Percentiles rank a stretch among this genome's conserved stretches.
phyloP scores from a whole-genome alignment of 2,329 filamentous ascomycete genomes.

The Colletotrichum incanum region DNA sequence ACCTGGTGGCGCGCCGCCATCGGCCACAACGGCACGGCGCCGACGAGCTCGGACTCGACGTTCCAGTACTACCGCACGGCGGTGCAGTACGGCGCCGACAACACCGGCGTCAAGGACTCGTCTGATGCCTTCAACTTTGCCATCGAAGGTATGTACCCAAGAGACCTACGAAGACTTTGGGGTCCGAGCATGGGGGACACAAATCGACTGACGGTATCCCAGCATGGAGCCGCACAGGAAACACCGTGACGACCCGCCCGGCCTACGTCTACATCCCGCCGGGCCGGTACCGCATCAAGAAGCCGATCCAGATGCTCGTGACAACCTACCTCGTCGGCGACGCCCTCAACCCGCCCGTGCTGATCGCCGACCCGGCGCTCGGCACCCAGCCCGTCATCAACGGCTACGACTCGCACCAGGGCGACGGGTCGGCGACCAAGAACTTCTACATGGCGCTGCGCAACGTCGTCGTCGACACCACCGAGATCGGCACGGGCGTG shows the following conservation, averaged over 20 bases:
- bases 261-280: conserved; percentile 50
- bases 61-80: conserved; percentile 50
- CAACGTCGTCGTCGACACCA: conserved; percentile 51
- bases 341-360: conserved; percentile 48
- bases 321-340: conserved; percentile 53
- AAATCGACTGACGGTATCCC: background rate
- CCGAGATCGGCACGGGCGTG: conserved; percentile 41
- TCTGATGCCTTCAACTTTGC: conserved; percentile 49
- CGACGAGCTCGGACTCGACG: conserved; percentile 45
- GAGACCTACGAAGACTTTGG: conserved; percentile 20
- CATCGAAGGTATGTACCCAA: conserved; percentile 41
- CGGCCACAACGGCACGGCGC: conserved; percentile 48
- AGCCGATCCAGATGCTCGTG: conserved; percentile 51
- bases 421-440: conserved; percentile 49
- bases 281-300: conserved; percentile 51
- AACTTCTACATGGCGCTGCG: conserved; percentile 54
- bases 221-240: conserved; percentile 49
- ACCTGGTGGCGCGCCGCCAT: conserved; percentile 50
- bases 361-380: conserved; percentile 46
- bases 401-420: conserved; percentile 48
- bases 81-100: conserved; percentile 49
- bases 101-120: conserved; percentile 47
- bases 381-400: conserved; percentile 45
- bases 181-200: background rate
- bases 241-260: conserved; percentile 48